These are phyloP conservation scores for Trichosanthes cucumerina DNA, from an alignment of 306 rosid species.

Conservation along the genomic window DNA sequence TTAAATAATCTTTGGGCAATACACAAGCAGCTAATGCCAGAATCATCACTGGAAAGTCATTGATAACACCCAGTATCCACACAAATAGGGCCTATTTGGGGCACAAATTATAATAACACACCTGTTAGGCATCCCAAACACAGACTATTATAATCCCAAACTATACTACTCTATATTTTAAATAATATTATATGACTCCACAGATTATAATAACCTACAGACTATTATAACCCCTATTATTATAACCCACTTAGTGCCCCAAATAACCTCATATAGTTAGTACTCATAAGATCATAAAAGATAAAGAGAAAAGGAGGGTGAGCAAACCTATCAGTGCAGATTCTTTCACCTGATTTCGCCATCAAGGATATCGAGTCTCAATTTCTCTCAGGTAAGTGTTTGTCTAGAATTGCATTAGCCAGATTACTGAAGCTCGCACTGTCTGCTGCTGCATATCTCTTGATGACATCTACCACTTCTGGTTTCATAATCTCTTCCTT, in stretches of 20 bases:
- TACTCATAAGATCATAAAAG: not conserved
- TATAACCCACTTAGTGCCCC: too few species aligned
- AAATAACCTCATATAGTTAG: too few species aligned
- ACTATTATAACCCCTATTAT: too few species aligned
- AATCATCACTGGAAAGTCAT: not conserved
- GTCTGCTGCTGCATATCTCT: slow-evolving; percentile 71
- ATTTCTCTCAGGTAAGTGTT: slow-evolving; percentile 32
- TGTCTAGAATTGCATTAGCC: slow-evolving; percentile 72
- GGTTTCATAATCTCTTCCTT: slow-evolving; percentile 63
- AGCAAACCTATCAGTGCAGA: not conserved
- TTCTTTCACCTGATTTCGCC: not conserved
- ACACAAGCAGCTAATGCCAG: not conserved
- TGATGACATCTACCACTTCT: slow-evolving; percentile 67
- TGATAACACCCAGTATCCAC: not conserved
- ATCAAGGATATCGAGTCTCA: not conserved
- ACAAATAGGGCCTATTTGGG: too few species aligned
- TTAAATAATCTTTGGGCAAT: not conserved
- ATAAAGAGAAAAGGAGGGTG: not conserved
- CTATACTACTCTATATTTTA: too few species aligned
- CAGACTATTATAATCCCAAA: too few species aligned
- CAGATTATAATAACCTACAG: too few species aligned
- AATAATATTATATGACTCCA: too few species aligned
- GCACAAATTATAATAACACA: too few species aligned
- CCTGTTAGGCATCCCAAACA: too few species aligned
- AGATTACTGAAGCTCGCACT: slow-evolving; percentile 70